phyloP scores from a whole-genome alignment of 2,329 filamentous ascomycete genomes.

The Neodidymelliopsis sp. region DNA sequence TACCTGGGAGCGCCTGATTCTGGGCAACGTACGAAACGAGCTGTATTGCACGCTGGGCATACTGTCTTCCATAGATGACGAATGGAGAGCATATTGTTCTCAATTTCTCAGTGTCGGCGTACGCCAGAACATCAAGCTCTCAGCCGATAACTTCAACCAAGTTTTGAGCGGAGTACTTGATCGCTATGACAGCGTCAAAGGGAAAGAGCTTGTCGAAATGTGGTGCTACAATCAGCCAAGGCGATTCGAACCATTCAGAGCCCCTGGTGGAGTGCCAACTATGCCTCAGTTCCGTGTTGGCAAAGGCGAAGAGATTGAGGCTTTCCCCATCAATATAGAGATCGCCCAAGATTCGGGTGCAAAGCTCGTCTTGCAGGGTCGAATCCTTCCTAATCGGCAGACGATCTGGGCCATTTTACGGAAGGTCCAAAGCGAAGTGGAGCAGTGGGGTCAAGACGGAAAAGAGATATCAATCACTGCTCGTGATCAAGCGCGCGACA shows the following conservation, averaged over 20 bases:
- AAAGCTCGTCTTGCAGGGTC: conserved; percentile 38
- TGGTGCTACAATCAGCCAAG: conserved; percentile 51
- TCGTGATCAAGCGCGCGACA: conserved; percentile 33
- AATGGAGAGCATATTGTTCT: conserved; percentile 41
- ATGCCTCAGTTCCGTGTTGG: conserved; percentile 40
- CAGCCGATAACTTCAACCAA: conserved; percentile 57
- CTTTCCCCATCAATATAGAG: conserved; percentile 40
- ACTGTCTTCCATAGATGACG: conserved; percentile 36
- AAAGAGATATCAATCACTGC: conserved; percentile 21
- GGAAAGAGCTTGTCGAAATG: conserved; percentile 56
- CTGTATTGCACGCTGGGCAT: conserved; percentile 43
- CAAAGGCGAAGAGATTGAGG: conserved; percentile 33
- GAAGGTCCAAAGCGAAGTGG: conserved; percentile 43
- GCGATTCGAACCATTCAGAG: conserved; percentile 34
- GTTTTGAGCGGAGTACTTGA: conserved; percentile 64
- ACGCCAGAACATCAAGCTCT: conserved; percentile 36
- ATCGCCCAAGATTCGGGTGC: conserved; percentile 38
- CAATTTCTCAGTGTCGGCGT: conserved; percentile 39
- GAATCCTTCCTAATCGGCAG: conserved; percentile 41
- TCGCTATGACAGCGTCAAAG: conserved; percentile 56
- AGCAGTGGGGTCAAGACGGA: conserved; percentile 23
- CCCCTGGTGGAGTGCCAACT: conserved; percentile 43
- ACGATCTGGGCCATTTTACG: conserved; percentile 45
- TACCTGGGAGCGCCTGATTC: conserved; percentile 38
- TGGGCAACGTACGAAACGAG: conserved; percentile 35